Evolutionary conservation across 495 filamentous ascomycete genomes (phyloP).

Genomic region (Terfezia claveryi): DNA sequence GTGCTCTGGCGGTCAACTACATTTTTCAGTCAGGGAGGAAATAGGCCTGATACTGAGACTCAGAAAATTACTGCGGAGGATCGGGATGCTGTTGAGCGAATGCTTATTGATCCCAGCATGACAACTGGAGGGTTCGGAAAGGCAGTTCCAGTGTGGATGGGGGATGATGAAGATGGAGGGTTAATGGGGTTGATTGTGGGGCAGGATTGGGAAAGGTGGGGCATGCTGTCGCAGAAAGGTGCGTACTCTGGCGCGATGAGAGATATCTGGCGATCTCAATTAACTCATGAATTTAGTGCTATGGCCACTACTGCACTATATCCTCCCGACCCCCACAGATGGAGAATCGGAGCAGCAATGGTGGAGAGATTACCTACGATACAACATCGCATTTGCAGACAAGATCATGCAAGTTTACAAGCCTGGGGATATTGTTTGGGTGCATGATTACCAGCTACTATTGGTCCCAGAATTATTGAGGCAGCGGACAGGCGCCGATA

Average conservation of each 20-base stretch:
- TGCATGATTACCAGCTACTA: constrained; percentile 82
- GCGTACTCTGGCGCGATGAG: not conserved
- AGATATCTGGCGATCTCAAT: not conserved
- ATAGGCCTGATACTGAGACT: constrained; percentile 36
- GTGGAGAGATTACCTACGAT: constrained; percentile 72
- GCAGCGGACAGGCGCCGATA: constrained; percentile 51
- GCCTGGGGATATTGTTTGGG: constrained; percentile 70
- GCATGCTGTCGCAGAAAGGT: constrained; percentile 70
- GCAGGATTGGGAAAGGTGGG: constrained; percentile 45
- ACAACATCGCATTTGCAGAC: constrained; percentile 75
- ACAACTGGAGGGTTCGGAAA: constrained; percentile 29
- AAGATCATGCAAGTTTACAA: constrained; percentile 66
- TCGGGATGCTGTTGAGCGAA: constrained; percentile 41
- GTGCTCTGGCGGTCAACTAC: constrained; percentile 23
- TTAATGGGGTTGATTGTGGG: constrained; percentile 38
- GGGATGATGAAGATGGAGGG: constrained; percentile 45
- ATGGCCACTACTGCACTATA: constrained; percentile 83
- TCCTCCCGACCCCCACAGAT: constrained; percentile 68
- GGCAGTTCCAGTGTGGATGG: constrained; percentile 67
- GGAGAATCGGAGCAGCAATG: constrained; percentile 45
- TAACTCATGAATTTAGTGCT: constrained; percentile 21
- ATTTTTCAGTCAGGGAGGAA: constrained; percentile 22
- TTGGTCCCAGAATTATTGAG: constrained; percentile 67
- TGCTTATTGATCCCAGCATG: constrained; percentile 33
- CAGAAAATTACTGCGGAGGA: constrained; percentile 42